These are phyloP conservation scores for Leccinum longicurvipes DNA, from an alignment of 768 basidiomycete species.

Conservation along the genomic window DNA sequence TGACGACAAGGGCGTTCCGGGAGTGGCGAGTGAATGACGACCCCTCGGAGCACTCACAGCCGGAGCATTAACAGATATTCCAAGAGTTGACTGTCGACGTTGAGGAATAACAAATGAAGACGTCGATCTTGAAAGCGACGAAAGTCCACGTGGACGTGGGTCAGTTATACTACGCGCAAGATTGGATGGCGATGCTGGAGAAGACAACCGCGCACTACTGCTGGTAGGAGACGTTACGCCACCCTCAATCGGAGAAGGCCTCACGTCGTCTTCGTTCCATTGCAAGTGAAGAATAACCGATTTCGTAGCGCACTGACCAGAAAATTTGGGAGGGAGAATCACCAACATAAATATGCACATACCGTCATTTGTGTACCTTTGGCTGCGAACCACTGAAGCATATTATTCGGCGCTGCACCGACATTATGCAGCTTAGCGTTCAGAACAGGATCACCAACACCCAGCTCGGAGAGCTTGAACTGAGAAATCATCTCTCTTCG, in stretches of 20 bases:
- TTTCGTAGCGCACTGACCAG: conserved; percentile 76
- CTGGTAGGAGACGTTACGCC: conserved; percentile 25
- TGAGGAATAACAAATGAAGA: conserved; percentile 43
- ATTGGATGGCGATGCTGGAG: conserved; percentile 25
- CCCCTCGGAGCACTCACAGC: conserved; percentile 34
- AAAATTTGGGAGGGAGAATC: not conserved
- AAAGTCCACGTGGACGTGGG: conserved; percentile 45
- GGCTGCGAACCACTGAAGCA: conserved; percentile 93
- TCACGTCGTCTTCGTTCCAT: conserved; percentile 69
- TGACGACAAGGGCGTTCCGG: conserved; percentile 38
- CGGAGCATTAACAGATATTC: conserved; percentile 32
- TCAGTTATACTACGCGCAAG: conserved; percentile 18
- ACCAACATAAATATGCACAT: conserved; percentile 20
- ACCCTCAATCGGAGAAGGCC: conserved; percentile 14
- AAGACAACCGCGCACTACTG: conserved; percentile 21
- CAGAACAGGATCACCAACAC: conserved; percentile 60
- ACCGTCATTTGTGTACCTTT: conserved; percentile 91
- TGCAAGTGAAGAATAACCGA: conserved; percentile 81
- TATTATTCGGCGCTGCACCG: conserved; percentile 78
- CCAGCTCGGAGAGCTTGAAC: conserved; percentile 81
- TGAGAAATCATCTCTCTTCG: conserved; percentile 89
- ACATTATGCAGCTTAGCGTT: conserved; percentile 71
- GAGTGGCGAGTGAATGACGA: conserved; percentile 43
- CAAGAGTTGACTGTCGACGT: conserved; percentile 32
- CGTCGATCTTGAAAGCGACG: conserved; percentile 53